Evolutionary conservation across 1,284 basidiomycete species (phyloP), one percentile per base, ranked within the genome.

Genomic region (Apiotrichum domesticum): DNA sequence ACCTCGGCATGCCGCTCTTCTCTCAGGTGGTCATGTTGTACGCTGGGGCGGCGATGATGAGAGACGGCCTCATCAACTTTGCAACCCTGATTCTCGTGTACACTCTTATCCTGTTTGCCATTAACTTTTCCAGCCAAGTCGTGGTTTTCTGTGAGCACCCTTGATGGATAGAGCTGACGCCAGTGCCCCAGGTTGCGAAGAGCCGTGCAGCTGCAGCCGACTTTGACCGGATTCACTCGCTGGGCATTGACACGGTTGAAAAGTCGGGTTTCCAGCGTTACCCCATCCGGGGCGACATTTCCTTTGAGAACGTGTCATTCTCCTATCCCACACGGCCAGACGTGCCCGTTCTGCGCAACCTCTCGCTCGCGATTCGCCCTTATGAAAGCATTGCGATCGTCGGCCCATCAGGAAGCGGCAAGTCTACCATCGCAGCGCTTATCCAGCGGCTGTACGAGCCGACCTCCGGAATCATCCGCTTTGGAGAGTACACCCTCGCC

Each of bases 21-120:
- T 85, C 88, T 0, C 88, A 95, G 75, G 94, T 91, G 1, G 79
- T 96, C 9, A 80, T 98, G 55, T 95, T 95, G 78, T 95, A 87
- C 68, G 85, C 93, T 50, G 90, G 91, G 41, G 88, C 91, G 0
- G 77, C 88, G 35, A 83, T 98, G 61, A 85, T 98, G 63, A 81
- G 84, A 4, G 79, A 81, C 4, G 90, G 88, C n/a, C 84, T 82
- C 11, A 93, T 95, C 75, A 84, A 84, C 13, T 96, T 95, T 73
- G 80, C 86, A 61, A 83, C 86, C 62, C 90, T 97, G 87, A 83
- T 96, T 46, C 83, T 93, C 75, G 87, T 90, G 32, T 85, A 96
- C 71, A 88, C 94, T 61, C 81, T 98, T 57, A 87, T 98, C 56
- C 85, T 98, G 41, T 98, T 98, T 78, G 87, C 88, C 6, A 86